Evolutionary conservation across 192 early-diverging fungal genomes (phyloP).

Genomic region (Funneliformis geosporum): DNA sequence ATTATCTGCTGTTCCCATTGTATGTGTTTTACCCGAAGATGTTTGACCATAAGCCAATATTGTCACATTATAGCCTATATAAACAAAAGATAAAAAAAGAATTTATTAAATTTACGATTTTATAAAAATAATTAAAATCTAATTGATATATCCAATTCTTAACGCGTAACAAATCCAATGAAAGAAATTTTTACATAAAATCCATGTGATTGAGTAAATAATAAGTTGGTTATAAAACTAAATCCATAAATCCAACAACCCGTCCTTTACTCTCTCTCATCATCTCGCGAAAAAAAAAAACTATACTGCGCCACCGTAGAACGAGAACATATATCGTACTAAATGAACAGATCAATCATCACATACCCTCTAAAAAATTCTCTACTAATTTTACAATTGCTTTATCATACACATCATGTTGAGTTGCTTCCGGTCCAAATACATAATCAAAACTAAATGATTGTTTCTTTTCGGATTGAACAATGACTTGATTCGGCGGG

Average conservation of each 20-base stretch:
- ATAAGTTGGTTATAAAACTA: too few species aligned
- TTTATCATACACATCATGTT: slow-evolving; percentile 62
- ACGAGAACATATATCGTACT: background rate
- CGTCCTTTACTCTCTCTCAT: too few species aligned
- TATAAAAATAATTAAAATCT: background rate
- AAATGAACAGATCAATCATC: background rate
- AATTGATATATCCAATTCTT: slow-evolving; percentile 8
- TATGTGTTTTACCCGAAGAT: slow-evolving; percentile 93
- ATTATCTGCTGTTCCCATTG: slow-evolving; percentile 83
- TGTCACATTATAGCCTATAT: slow-evolving; percentile 87
- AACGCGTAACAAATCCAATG: background rate
- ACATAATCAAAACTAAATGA: slow-evolving; percentile 68
- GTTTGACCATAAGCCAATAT: slow-evolving; percentile 95
- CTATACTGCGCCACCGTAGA: background rate
- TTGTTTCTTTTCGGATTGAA: slow-evolving; percentile 25
- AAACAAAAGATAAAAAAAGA: background rate
- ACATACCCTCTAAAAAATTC: slow-evolving; percentile 52
- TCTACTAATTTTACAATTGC: slow-evolving; percentile 49
- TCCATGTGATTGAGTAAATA: too few species aligned
- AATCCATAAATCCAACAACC: too few species aligned
- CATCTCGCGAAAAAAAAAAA: too few species aligned
- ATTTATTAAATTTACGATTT: background rate
- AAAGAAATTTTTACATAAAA: background rate
- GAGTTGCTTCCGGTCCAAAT: slow-evolving; percentile 61
- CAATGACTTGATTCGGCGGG: slow-evolving; percentile 6